These are phyloP conservation scores for Ustilago tritici DNA, from an alignment of 1,284 basidiomycete genomes.

Conservation along the genomic window DNA sequence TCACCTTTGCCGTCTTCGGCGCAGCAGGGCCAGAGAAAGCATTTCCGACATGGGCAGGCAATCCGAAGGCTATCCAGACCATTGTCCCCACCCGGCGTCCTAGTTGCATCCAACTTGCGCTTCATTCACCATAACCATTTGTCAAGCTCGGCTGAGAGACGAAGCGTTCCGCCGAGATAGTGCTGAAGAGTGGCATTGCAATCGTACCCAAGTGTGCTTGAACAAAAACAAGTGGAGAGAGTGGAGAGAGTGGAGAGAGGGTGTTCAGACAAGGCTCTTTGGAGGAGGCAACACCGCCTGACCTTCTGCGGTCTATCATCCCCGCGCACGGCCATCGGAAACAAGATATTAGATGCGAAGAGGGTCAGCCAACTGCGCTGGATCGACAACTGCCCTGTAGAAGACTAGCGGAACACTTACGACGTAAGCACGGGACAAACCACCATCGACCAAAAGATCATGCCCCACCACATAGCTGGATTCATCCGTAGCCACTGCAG, in stretches of 20 bases:
- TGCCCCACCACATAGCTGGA: constrained; percentile 73
- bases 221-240: too few relatives aligned
- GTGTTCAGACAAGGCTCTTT: constrained; percentile 42
- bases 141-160: constrained; percentile 47
- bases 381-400: too few relatives aligned
- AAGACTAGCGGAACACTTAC: constrained; percentile 13
- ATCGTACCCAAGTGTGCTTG: neutral
- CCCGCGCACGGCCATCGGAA: neutral
- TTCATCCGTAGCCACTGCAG: constrained; percentile 74
- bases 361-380: neutral
- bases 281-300: constrained; percentile 44
- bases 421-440: constrained; percentile 47
- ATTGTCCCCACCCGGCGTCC: constrained; percentile 29
- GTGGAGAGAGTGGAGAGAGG: neutral
- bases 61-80: constrained; percentile 23
- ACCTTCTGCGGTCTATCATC: constrained; percentile 47
- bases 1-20: constrained; percentile 78
- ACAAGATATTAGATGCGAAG: neutral
- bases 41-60: constrained; percentile 72
- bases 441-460: constrained; percentile 50
- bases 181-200: neutral
- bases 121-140: neutral
- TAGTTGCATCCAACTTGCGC: neutral
- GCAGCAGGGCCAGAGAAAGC: constrained; percentile 74
- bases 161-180: constrained; percentile 32